A percentile compares a stretch with the other conserved stretches of the same genome.
Conservation (phyloP, 2,329 filamentous ascomycete species). For the Zymoseptoria pseudotritici region DNA sequence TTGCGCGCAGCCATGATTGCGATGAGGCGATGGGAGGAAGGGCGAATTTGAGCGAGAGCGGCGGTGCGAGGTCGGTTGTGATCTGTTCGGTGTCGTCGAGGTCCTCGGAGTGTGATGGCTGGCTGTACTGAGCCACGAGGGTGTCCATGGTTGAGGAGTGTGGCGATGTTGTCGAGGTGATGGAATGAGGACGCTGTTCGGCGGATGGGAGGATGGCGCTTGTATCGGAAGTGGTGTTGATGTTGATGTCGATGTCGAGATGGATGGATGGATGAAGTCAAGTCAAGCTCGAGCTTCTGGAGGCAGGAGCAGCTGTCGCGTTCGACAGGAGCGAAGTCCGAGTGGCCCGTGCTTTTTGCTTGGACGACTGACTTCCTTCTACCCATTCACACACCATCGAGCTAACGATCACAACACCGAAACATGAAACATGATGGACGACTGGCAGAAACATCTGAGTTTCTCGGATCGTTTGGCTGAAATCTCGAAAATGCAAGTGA, state of each 20-base stretch:
- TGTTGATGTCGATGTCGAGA: background rate
- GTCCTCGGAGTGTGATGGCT: constrained; percentile 66
- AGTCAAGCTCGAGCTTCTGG: background rate
- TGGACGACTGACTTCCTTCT: no score
- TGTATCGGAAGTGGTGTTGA: background rate
- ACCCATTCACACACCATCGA: background rate
- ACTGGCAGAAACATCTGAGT: constrained; percentile 36
- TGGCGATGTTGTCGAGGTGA: background rate
- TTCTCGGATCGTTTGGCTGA: constrained; percentile 40
- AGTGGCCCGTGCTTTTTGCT: no score
- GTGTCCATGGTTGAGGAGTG: constrained; percentile 63
- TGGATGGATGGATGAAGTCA: background rate
- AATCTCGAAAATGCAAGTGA: constrained; percentile 44
- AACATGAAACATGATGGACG: constrained; percentile 17
- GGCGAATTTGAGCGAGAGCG: constrained; percentile 85
- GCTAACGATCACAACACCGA: background rate
- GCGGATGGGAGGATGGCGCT: background rate
- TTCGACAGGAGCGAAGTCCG: background rate
- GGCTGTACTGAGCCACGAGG: constrained; percentile 86
- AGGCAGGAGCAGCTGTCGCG: background rate
- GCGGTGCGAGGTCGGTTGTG: constrained; percentile 61
- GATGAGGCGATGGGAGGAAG: constrained; percentile 88
- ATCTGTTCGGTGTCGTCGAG: constrained; percentile 60
- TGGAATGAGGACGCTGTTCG: background rate
- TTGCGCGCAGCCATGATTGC: constrained; percentile 88